Percentiles rank a stretch among this genome's conserved stretches.
Conservation (phyloP, 148 eudicot genomes). For the Rhododendron molle region DNA sequence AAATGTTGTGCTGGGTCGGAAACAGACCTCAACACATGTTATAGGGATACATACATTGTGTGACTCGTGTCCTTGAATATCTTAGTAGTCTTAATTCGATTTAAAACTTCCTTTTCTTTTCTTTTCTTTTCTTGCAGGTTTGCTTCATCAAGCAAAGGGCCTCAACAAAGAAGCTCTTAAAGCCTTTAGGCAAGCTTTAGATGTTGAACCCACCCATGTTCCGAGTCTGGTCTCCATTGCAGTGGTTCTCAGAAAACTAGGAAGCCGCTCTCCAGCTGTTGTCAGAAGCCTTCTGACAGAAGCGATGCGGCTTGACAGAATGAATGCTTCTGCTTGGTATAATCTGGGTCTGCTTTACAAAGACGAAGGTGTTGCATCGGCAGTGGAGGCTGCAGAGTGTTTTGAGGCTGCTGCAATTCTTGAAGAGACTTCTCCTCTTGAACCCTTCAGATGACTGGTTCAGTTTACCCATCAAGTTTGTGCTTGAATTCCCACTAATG, state of each 20-base stretch:
- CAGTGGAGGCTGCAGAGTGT: conserved; percentile 70
- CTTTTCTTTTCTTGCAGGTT: conserved; percentile 39
- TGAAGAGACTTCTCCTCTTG: conserved; percentile 71
- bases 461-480: neutral
- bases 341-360: conserved; percentile 69
- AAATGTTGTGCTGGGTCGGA: neutral
- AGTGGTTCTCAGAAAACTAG: conserved; percentile 38
- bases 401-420: conserved; percentile 71
- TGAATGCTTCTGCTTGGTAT: conserved; percentile 69
- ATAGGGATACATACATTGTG: neutral
- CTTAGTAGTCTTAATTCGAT: neutral
- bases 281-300: conserved; percentile 59
- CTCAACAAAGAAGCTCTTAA: conserved; percentile 53
- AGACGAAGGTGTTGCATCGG: conserved; percentile 30
- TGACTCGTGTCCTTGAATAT: neutral
- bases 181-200: conserved; percentile 55
- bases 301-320: conserved; percentile 64
- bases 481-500: neutral
- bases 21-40: neutral
- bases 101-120: neutral
- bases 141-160: conserved; percentile 66
- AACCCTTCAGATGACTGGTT: conserved; percentile 64
- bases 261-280: conserved; percentile 28
- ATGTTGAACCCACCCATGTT: conserved; percentile 54
- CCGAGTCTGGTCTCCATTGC: conserved; percentile 76